Percentiles rank a stretch among this genome's conserved stretches.
phyloP scores from a whole-genome alignment of 2,329 filamentous ascomycete genomes.

The Fusarium virguliforme region DNA sequence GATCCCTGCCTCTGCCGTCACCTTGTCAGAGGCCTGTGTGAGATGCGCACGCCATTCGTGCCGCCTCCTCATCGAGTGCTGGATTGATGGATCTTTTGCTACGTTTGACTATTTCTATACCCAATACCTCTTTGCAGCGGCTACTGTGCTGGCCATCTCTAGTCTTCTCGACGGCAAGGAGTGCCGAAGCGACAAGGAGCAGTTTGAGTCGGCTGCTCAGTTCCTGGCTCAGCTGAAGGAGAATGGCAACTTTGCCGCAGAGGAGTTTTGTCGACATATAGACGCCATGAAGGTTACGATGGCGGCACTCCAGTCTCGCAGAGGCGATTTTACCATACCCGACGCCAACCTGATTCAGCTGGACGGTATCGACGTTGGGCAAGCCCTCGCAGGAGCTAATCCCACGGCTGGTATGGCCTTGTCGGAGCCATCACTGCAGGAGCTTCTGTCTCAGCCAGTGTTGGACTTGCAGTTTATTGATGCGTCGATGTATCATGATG shows the following conservation, averaged over 20 bases:
- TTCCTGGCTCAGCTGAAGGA: slow-evolving; percentile 59
- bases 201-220: slow-evolving; percentile 58
- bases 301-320: slow-evolving; percentile 37
- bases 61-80: slow-evolving; percentile 60
- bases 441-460: slow-evolving; percentile 54
- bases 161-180: slow-evolving; percentile 55
- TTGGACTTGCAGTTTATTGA: slow-evolving; percentile 57
- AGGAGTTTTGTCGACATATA: slow-evolving; percentile 61
- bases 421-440: slow-evolving; percentile 56
- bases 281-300: slow-evolving; percentile 56
- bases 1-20: slow-evolving; percentile 55
- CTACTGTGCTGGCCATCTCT: slow-evolving; percentile 62
- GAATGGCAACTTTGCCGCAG: slow-evolving; percentile 60
- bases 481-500: slow-evolving; percentile 50
- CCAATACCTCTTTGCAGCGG: slow-evolving; percentile 64
- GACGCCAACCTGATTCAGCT: slow-evolving; percentile 35
- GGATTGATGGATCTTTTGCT: slow-evolving; percentile 64
- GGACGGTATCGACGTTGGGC: slow-evolving; percentile 37
- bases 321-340: slow-evolving; percentile 34
- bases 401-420: slow-evolving; percentile 56
- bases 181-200: slow-evolving; percentile 57
- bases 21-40: slow-evolving; percentile 62
- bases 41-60: slow-evolving; percentile 63
- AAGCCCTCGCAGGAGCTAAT: slow-evolving; percentile 27
- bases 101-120: slow-evolving; percentile 65